Conservation (phyloP, 441 rosid species). For the Rhodomyrtus psidioides region DNA sequence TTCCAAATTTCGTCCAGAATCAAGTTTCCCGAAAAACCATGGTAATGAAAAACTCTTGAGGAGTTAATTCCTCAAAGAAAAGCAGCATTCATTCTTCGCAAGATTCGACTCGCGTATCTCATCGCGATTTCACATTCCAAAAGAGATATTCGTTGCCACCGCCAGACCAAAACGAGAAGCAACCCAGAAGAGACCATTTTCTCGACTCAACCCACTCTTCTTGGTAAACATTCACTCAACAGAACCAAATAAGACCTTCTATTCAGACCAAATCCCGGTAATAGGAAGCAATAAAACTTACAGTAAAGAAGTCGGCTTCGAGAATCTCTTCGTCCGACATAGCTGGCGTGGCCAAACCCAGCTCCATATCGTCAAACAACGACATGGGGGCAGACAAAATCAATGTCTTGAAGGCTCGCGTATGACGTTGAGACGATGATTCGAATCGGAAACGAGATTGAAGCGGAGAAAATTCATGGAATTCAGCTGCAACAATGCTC, state of each 20-base stretch:
- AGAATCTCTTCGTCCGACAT: conserved; percentile 48
- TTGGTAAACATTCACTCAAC: not conserved
- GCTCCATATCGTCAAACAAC: conserved; percentile 37
- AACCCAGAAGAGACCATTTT: not conserved
- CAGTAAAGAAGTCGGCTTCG: conserved; percentile 41
- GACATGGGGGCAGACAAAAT: not conserved
- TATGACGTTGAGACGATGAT: not conserved
- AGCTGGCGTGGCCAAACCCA: conserved; percentile 44
- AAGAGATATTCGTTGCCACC: not conserved
- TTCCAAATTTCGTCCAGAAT: not conserved
- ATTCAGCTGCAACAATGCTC: not conserved
- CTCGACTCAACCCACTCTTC: not conserved
- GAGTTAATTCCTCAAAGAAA: not conserved
- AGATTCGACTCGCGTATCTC: not conserved
- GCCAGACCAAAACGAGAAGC: not conserved
- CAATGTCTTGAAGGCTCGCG: not conserved
- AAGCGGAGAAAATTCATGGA: not conserved
- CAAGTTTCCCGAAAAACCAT: not conserved
- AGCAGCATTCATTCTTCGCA: not conserved
- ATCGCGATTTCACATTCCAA: not conserved
- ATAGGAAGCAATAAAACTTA: conserved; percentile 18
- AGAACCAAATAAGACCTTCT: not conserved
- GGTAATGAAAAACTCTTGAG: not conserved
- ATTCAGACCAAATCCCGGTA: not conserved
- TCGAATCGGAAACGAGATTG: not conserved